These are phyloP conservation scores for Scutellaria barbata DNA, from an alignment of 257 asterid genomes.

Conservation along the genomic window DNA sequence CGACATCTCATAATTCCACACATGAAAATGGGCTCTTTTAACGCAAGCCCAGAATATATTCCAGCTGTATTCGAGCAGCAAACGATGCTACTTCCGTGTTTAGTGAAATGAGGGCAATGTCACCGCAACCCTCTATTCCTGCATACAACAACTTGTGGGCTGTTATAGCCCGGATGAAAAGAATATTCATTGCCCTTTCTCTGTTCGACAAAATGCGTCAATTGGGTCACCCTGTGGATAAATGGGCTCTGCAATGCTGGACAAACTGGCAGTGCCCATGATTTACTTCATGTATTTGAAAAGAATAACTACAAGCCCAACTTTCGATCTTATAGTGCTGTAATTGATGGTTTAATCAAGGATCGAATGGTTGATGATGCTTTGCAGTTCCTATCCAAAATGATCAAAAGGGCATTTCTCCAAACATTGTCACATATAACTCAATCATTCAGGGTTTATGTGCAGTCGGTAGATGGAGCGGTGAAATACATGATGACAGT, in stretches of 20 bases:
- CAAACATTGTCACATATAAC: conserved; percentile 1
- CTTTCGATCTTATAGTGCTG: not conserved
- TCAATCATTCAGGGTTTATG: not conserved
- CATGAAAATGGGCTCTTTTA: not conserved
- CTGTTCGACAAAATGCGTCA: conserved; percentile 39
- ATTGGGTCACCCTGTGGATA: conserved; percentile 18
- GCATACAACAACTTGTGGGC: conserved; percentile 34
- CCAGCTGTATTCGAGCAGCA: conserved; percentile 1
- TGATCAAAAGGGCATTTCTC: not conserved
- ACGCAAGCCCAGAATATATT: not conserved
- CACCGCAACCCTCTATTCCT: conserved; percentile 39
- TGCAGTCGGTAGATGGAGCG: not conserved
- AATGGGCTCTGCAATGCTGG: conserved; percentile 35
- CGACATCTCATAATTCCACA: not conserved
- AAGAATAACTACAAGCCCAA: not conserved
- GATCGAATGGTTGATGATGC: not conserved
- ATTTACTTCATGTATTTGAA: conserved; percentile 5
- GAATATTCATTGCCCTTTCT: conserved; percentile 34
- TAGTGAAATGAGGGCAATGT: conserved; percentile 26
- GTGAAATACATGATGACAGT: not conserved
- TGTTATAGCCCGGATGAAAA: conserved; percentile 24
- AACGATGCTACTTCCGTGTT: conserved; percentile 38
- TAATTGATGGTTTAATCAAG: conserved; percentile 26
- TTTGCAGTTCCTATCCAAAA: conserved; percentile 2
- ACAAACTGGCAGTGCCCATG: not conserved